Conservation (phyloP, 176 grass and related monocot species). For the Calamus simplicifolius region DNA sequence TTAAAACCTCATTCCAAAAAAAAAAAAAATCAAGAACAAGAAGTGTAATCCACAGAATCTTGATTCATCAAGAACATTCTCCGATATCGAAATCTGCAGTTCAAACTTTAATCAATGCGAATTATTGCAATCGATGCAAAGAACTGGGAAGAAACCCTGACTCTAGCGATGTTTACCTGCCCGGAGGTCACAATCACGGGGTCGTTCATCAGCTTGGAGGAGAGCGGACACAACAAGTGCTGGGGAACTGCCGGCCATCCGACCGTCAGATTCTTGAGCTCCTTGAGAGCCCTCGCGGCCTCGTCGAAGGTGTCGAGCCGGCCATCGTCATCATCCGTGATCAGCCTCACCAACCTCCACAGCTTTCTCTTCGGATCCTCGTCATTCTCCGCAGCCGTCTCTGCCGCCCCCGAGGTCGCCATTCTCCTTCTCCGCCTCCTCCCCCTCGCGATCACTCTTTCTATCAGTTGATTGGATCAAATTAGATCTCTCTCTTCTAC, state of each 20-base stretch:
- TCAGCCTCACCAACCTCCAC: constrained; percentile 28
- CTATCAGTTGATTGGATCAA: too few relatives aligned
- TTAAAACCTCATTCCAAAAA: too few relatives aligned
- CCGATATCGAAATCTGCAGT: too few relatives aligned
- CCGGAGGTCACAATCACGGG: constrained; percentile 67
- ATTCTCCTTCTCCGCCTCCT: too few relatives aligned
- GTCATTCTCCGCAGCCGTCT: neutral
- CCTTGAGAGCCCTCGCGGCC: constrained; percentile 38
- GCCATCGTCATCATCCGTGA: constrained; percentile 15
- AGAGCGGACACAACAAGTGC: constrained; percentile 71
- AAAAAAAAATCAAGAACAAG: too few relatives aligned
- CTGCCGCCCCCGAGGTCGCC: too few relatives aligned
- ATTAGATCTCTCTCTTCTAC: too few relatives aligned
- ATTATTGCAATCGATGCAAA: constrained; percentile 6
- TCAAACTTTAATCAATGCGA: neutral
- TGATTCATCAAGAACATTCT: too few relatives aligned
- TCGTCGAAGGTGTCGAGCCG: constrained; percentile 36
- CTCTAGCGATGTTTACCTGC: constrained; percentile 37
- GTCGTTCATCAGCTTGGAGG: constrained; percentile 62
- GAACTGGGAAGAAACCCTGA: constrained; percentile 1
- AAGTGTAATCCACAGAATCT: too few relatives aligned
- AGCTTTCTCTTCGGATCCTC: constrained; percentile 36
- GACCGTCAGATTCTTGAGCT: constrained; percentile 37
- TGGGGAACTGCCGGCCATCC: constrained; percentile 24
- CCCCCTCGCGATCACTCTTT: too few relatives aligned